A percentile compares a stretch with the other conserved stretches of the same genome.
Evolutionary conservation across 108 stramenopile genomes (phyloP).

Genomic region (Pseudonitzschia delicatissima): DNA sequence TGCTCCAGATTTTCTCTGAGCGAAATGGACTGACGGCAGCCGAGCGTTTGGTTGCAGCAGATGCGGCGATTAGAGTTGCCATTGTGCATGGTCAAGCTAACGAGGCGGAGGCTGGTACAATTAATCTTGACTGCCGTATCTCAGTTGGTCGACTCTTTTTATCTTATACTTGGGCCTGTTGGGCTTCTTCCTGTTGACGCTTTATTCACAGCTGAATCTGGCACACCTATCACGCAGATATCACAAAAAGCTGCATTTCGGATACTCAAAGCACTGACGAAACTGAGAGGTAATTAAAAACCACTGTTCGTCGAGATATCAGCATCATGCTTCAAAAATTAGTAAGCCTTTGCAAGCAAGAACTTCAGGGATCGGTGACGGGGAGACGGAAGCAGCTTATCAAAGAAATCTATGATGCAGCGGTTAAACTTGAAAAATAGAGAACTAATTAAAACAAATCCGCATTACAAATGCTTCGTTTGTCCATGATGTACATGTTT

Average conservation of each 20-base stretch:
- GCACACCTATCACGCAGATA: slow-evolving; percentile 49
- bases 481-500: not conserved
- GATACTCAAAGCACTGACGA: slow-evolving; percentile 45
- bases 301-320: slow-evolving; percentile 40
- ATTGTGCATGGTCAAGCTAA: slow-evolving; percentile 50
- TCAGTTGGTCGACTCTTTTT: slow-evolving; percentile 59
- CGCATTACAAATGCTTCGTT: not conserved
- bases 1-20: slow-evolving; percentile 44
- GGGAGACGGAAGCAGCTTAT: slow-evolving; percentile 62
- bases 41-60: slow-evolving; percentile 58
- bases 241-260: slow-evolving; percentile 61
- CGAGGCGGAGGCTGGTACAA: slow-evolving; percentile 36
- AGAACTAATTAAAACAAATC: not conserved
- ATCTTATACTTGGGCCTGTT: slow-evolving; percentile 61
- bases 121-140: slow-evolving; percentile 44
- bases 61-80: slow-evolving; percentile 53
- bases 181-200: slow-evolving; percentile 70
- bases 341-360: slow-evolving; percentile 57
- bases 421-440: slow-evolving; percentile 28
- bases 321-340: slow-evolving; percentile 51
- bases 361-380: slow-evolving; percentile 46
- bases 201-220: slow-evolving; percentile 42
- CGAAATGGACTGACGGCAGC: slow-evolving; percentile 47
- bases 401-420: slow-evolving; percentile 60
- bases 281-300: slow-evolving; percentile 32